Evolutionary conservation across 371 early-diverging fungal genomes (phyloP), one percentile per base, ranked within the genome.

Genomic region (Mortierella sp.): DNA sequence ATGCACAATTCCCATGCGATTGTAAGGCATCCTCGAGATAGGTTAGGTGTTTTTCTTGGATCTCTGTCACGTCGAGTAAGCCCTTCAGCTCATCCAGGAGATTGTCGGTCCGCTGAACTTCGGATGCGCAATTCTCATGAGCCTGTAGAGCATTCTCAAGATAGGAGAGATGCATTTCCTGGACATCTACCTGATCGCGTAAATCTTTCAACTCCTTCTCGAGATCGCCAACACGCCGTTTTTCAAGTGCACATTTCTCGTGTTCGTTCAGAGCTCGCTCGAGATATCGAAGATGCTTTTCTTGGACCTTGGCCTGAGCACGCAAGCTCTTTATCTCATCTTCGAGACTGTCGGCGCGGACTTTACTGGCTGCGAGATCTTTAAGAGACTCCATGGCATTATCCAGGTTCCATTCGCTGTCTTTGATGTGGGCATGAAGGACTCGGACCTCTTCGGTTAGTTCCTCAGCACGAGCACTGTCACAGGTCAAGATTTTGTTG

Each of bases 1-100:
- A 3, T 1, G 54, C 64, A 29, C 68, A 72, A 35, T 55, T 53
- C 61, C 72, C 72, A n/a, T 72, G 77, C 17, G 68, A 23, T 3
- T 53, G 29, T 12, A 53, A 15, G 17, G 29, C 53, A 53, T 28
- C 29, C 4, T 77, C 77, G 10, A 77, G 72, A 61, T 72, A 71
- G n/a, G 61, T 61, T 7, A 77, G 51, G 29, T 72, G 77, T 22
- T 67, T 77, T 45, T 72, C 77, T 56, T 72, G 72, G 15, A 72
- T 68, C 1, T 13, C 5, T 9, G 63, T 57, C 49, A 60, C 72
- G 17, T 64, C 65, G 0, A 42, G 65, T 1, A 77, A 47, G 32
- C 57, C 65, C 17, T 56, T 47, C 47, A 72, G 26, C 28, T 72
- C 72, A 2, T 19, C 40, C 26, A 67, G 67, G 1, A 72, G 62